Base-by-base conservation (phyloP, 495 filamentous ascomycete species). In the Podospora fimiseda region DNA sequence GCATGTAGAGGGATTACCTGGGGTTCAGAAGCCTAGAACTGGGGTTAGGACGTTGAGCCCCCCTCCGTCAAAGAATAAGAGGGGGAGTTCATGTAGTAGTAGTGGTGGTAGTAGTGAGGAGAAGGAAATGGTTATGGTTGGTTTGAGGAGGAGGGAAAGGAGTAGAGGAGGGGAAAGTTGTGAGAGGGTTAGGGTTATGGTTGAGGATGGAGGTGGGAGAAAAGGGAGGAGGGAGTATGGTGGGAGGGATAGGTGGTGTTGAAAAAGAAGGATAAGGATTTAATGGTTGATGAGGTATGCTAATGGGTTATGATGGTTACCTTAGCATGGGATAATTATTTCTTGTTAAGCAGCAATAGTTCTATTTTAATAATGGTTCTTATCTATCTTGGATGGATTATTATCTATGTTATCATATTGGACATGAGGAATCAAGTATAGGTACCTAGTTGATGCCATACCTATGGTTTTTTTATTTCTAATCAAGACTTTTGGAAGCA, bases 1-100 rank as follows among this genome's bases (percentile, higher is more conserved):
- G 9, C 76, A 78, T 60, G 67, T 78, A 41, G 72, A 76, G 50
- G 73, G 68, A 0, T 1, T 53, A 39, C 68, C 69, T n/a, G 48
- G 65, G 5, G 27, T 11, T 41, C 57, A 56, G 11, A 60, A 59
- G 38, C 65, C 66, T 23, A 51, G 7, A 27, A 52, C 40, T 41
- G 48, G 46, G 40, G 38, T 16, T 42, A 58, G 52, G 18, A 51
- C 38, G 16, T 16, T 46, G 38, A 43, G 50, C 27, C 30, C 43
- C 11, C 16, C 22, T 20, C 44, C 16, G 51, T 18, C 24, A 23
- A 42, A 46, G 47, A 24, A 21, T 20, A 51, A 49, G 52, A 50
- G 39, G 24, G 11, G 48, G 48, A 22, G 47, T 19, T 21, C 9
- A 4, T 37, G 46, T 37, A 15, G 14, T 33, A 11, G 46, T 47